These are phyloP conservation scores for Ascochyta pisi DNA, from an alignment of 2,329 filamentous ascomycete genomes.

Conservation along the genomic window DNA sequence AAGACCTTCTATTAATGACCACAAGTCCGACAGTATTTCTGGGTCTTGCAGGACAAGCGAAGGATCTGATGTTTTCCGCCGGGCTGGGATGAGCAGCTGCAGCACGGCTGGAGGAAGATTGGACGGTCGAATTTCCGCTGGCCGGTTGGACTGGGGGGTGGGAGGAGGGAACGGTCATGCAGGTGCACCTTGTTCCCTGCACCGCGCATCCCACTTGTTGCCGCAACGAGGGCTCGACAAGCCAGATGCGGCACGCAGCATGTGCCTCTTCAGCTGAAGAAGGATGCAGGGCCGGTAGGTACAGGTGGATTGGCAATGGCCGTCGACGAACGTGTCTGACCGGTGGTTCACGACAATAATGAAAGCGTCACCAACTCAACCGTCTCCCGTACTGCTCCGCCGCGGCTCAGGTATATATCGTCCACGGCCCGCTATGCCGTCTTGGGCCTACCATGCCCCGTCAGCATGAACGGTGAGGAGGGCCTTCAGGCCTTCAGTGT, in stretches of 20 bases:
- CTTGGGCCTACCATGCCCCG: constrained; percentile 7
- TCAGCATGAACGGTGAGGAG: constrained; percentile 15
- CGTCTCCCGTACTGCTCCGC: not conserved
- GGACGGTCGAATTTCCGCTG: constrained; percentile 10
- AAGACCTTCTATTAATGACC: constrained; percentile 46
- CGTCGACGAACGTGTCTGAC: not conserved
- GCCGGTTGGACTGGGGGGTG: constrained; percentile 8
- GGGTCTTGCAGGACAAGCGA: constrained; percentile 24
- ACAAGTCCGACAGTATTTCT: constrained; percentile 46
- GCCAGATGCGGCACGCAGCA: constrained; percentile 4
- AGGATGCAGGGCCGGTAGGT: constrained; percentile 13
- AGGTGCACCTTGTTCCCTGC: constrained; percentile 29
- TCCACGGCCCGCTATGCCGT: constrained; percentile 17
- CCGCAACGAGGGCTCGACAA: constrained; percentile 20
- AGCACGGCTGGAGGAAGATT: constrained; percentile 28
- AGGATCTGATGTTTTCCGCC: constrained; percentile 16
- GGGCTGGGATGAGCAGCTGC: constrained; percentile 18
- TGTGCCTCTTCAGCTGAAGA: not conserved
- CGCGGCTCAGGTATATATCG: constrained; percentile 7
- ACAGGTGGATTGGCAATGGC: not conserved
- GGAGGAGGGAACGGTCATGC: constrained; percentile 35
- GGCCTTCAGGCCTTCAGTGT: constrained; percentile 9
- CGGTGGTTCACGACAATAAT: not conserved
- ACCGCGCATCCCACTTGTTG: constrained; percentile 30
- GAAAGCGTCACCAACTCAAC: not conserved